Percentiles rank a stretch among this genome's conserved stretches.
Evolutionary conservation across 306 rosid genomes (phyloP).

Genomic region (Vicia villosa): DNA sequence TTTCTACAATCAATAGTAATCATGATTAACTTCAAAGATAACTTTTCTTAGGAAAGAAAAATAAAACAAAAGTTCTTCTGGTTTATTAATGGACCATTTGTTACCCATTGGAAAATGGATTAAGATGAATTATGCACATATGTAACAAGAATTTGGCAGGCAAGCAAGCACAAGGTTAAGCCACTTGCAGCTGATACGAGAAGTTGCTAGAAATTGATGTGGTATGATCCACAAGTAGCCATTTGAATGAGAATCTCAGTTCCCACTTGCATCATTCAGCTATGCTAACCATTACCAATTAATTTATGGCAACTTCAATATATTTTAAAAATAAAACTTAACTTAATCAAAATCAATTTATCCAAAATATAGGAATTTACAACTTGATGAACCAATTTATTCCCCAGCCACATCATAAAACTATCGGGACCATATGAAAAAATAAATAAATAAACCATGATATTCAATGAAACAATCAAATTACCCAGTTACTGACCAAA

Average conservation of each 20-base stretch:
- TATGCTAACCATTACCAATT: too few species aligned
- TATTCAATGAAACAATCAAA: background rate
- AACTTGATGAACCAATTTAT: conserved; percentile 17
- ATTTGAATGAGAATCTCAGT: too few species aligned
- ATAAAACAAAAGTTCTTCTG: background rate
- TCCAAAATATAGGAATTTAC: conserved; percentile 1
- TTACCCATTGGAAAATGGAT: too few species aligned
- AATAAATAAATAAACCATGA: background rate
- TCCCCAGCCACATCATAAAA: conserved; percentile 1
- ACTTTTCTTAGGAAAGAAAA: background rate
- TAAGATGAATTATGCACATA: too few species aligned
- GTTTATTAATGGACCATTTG: background rate
- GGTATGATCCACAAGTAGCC: too few species aligned
- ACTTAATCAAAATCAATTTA: conserved; percentile 14
- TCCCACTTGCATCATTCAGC: too few species aligned
- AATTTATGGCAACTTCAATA: too few species aligned
- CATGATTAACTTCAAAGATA: background rate
- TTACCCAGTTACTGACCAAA: conserved; percentile 1
- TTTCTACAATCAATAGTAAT: background rate
- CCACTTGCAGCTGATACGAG: too few species aligned
- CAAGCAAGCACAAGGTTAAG: too few species aligned
- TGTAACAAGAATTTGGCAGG: too few species aligned
- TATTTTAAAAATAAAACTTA: background rate
- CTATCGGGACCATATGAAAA: conserved; percentile 4
- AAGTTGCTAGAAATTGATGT: too few species aligned